Percentiles rank a stretch among this genome's conserved stretches.
Evolutionary conservation across 768 basidiomycete species (phyloP).

Genomic region (Auriscalpium microsporum): DNA sequence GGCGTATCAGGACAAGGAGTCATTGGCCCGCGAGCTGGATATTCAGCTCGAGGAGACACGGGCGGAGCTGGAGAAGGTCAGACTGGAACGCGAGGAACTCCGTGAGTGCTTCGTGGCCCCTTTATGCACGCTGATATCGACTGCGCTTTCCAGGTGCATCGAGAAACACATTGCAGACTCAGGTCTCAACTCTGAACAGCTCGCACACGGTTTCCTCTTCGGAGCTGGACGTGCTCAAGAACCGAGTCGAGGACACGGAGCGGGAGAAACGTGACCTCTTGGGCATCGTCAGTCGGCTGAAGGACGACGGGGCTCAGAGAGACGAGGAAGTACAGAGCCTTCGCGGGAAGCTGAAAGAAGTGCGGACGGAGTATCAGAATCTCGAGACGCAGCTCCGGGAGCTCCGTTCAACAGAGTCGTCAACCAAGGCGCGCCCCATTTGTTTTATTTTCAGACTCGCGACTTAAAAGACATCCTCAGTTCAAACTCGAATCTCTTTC

Average conservation of each 20-base stretch:
- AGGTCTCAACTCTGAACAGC: slow-evolving; percentile 46
- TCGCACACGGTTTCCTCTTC: slow-evolving; percentile 56
- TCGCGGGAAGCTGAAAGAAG: slow-evolving; percentile 61
- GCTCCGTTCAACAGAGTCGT: slow-evolving; percentile 64
- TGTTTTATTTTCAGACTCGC: neutral
- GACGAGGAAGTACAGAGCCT: slow-evolving; percentile 72
- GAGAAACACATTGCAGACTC: slow-evolving; percentile 40
- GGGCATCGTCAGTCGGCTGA: slow-evolving; percentile 72
- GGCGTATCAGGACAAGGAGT: slow-evolving; percentile 71
- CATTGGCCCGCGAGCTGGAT: slow-evolving; percentile 48
- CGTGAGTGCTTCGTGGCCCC: slow-evolving; percentile 33
- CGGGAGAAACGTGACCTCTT: slow-evolving; percentile 88
- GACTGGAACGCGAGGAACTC: slow-evolving; percentile 58
- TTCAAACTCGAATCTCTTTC: slow-evolving; percentile 81
- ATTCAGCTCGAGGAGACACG: slow-evolving; percentile 40
- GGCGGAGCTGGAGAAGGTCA: slow-evolving; percentile 46
- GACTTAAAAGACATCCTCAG: slow-evolving; percentile 28
- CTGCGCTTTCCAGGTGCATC: slow-evolving; percentile 32
- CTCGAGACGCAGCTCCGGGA: slow-evolving; percentile 66
- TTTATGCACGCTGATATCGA: slow-evolving; percentile 16
- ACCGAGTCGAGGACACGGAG: slow-evolving; percentile 65
- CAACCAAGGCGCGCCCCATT: slow-evolving; percentile 50
- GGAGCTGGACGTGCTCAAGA: slow-evolving; percentile 50
- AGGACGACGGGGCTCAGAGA: slow-evolving; percentile 64
- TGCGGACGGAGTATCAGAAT: slow-evolving; percentile 61